Conservation (phyloP, 1,284 basidiomycete genomes). For the Fomitiporia mediterranea region DNA sequence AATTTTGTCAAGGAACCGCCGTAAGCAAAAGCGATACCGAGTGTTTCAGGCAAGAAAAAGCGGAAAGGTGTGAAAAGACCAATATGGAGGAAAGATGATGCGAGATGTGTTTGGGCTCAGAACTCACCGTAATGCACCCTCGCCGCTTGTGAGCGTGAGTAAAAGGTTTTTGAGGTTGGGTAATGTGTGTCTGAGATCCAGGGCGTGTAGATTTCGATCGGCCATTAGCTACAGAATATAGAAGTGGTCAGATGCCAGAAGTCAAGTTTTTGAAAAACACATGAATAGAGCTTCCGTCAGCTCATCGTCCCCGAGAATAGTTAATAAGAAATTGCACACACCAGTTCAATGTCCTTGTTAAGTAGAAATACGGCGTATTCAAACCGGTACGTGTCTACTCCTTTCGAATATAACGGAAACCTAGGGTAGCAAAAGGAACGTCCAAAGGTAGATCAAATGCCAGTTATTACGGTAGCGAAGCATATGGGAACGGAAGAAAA, state of each 20-base stretch:
- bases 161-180: slow-evolving; percentile 95
- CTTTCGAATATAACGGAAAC: slow-evolving; percentile 91
- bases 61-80: slow-evolving; percentile 24
- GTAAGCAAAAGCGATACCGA: not conserved
- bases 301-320: not conserved
- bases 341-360: slow-evolving; percentile 97
- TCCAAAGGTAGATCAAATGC: not conserved
- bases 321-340: slow-evolving; percentile 34
- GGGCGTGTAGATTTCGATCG: slow-evolving; percentile 77
- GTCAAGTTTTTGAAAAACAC: not conserved
- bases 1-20: not conserved
- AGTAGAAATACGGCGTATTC: slow-evolving; percentile 97
- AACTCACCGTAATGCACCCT: slow-evolving; percentile 46
- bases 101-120: not conserved
- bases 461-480: too few species aligned
- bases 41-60: slow-evolving; percentile 25
- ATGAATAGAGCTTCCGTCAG: not conserved
- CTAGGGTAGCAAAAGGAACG: slow-evolving; percentile 36
- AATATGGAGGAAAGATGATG: slow-evolving; percentile 13
- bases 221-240: slow-evolving; percentile 72
- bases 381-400: slow-evolving; percentile 94
- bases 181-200: slow-evolving; percentile 93
- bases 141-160: slow-evolving; percentile 76
- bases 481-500: slow-evolving; percentile 7
- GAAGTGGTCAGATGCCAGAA: not conserved